Conservation (phyloP, 2,329 filamentous ascomycete genomes). For the Fonsecaea monophora region DNA sequence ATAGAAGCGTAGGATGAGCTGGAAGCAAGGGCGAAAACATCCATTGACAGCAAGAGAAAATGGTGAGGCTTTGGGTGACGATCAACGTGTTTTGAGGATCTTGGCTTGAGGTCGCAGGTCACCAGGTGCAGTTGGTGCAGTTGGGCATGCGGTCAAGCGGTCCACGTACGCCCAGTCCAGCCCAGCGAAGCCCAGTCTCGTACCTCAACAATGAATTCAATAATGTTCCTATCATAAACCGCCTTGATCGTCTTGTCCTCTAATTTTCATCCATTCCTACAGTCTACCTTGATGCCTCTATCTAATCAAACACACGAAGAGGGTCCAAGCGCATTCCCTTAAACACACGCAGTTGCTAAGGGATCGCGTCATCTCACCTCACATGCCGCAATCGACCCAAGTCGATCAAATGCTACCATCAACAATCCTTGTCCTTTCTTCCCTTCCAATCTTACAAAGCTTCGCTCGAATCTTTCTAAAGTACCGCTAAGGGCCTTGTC, state of each 20-base stretch:
- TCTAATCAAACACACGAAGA: background rate
- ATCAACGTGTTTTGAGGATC: background rate
- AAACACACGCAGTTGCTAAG: background rate
- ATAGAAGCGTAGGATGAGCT: background rate
- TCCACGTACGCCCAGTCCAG: background rate
- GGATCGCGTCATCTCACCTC: slow-evolving; percentile 2
- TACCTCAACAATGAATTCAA: background rate
- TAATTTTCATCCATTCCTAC: background rate
- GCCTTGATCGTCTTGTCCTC: background rate
- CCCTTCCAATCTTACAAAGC: background rate
- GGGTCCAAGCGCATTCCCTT: background rate
- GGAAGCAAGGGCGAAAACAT: background rate
- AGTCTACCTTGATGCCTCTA: background rate
- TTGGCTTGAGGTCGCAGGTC: background rate
- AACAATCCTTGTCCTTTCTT: background rate
- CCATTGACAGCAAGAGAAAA: background rate
- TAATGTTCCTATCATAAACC: background rate
- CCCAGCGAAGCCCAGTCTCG: background rate
- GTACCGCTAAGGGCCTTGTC: background rate
- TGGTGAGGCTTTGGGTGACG: background rate
- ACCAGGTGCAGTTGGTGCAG: background rate
- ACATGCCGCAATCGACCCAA: background rate
- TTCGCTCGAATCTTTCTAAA: background rate
- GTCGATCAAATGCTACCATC: background rate
- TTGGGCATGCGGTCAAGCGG: no score